Evolutionary conservation across 306 rosid genomes (phyloP).

Genomic region (Prinsepia uniflora): DNA sequence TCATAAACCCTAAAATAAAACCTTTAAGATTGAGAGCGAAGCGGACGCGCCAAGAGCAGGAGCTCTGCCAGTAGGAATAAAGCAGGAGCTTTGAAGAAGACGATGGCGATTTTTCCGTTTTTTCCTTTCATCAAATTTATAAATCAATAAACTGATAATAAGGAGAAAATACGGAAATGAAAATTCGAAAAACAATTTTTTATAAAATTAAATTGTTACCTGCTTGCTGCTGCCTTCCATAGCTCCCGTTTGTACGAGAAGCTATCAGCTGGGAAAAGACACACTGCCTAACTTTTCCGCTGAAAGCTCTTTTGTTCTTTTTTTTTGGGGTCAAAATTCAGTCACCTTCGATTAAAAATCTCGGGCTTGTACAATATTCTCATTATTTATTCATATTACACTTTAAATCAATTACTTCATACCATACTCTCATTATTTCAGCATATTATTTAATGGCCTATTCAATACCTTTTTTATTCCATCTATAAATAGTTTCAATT

Average conservation of each 20-base stretch:
- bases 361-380: no score
- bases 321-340: no score
- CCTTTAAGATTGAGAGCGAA: conserved; percentile 52
- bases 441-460: no score
- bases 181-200: not conserved
- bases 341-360: no score
- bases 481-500: no score
- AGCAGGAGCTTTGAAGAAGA: conserved; percentile 28
- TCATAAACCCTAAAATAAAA: not conserved
- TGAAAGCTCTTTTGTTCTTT: no score
- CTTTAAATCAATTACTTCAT: no score
- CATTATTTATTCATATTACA: no score
- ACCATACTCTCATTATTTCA: no score
- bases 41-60: conserved; percentile 52
- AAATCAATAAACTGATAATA: not conserved
- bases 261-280: no score
- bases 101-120: not conserved
- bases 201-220: not conserved
- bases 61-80: conserved; percentile 48
- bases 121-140: not conserved
- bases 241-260: not conserved
- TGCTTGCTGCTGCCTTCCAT: not conserved
- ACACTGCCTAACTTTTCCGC: no score
- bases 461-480: no score
- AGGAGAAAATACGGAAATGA: not conserved